Evolutionary conservation across 371 early-diverging fungal genomes (phyloP).

Genomic region (Rhizomucor miehei): DNA sequence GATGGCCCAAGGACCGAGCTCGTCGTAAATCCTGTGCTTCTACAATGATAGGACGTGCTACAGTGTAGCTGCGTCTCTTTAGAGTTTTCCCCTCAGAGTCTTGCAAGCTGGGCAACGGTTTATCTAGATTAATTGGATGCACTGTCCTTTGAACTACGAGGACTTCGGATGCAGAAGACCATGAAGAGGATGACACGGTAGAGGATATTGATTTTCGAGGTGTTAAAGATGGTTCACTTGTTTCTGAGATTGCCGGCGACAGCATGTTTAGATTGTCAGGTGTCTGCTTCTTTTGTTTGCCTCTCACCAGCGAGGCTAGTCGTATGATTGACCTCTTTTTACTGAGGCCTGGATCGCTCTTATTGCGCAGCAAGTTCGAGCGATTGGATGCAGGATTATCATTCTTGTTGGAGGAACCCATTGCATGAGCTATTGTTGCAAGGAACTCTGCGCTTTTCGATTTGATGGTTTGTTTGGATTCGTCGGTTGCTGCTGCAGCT

Average conservation of each 20-base stretch:
- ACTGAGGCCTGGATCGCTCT: constrained; percentile 1
- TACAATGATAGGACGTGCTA: constrained; percentile 17
- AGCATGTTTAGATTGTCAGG: constrained; percentile 2
- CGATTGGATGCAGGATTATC: not conserved
- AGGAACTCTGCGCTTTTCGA: constrained; percentile 14
- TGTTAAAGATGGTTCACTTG: not conserved
- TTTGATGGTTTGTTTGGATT: constrained; percentile 6
- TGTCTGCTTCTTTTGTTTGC: constrained; percentile 9
- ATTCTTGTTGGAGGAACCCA: constrained; percentile 5
- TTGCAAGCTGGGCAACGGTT: constrained; percentile 22
- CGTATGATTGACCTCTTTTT: constrained; percentile 16
- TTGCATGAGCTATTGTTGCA: constrained; percentile 5
- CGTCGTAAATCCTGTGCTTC: constrained; percentile 23
- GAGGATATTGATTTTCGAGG: constrained; percentile 30
- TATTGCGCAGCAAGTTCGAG: not conserved
- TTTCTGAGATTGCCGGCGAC: too few relatives aligned
- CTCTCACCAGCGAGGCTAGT: constrained; percentile 27
- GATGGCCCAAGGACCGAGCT: constrained; percentile 19
- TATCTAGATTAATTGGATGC: constrained; percentile 7
- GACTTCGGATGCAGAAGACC: constrained; percentile 26
- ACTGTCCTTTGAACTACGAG: constrained; percentile 9
- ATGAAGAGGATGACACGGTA: constrained; percentile 22
- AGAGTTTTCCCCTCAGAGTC: constrained; percentile 8
- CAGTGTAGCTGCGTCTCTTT: constrained; percentile 21
- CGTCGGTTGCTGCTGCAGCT: not conserved